Base-by-base conservation (phyloP, 2,329 filamentous ascomycete species). In the Endoconidiophora laricicola region DNA sequence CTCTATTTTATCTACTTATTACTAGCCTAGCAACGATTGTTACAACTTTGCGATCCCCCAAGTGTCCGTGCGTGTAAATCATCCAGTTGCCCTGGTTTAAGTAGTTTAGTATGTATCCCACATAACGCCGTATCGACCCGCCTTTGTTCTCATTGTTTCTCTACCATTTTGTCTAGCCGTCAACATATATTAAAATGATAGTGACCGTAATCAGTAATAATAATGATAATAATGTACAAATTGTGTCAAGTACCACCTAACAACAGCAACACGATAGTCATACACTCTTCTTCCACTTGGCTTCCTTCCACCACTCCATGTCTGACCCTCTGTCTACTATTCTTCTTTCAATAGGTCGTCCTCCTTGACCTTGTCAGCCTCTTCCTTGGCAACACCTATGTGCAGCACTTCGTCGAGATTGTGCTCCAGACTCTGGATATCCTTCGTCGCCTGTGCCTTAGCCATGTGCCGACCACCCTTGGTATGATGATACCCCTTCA, bases 401-500 rank as follows among this genome's bases (percentile, higher is more conserved):
- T 53, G 51, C 39, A 53, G 29, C 51, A 50, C 38, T 38, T 39
- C 36, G 24, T 53, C 44, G 33, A 53, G 38, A 14, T 53, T 48
- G n/a, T 44, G 22, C 18, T 53, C 51, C 1, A 36, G 45, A 18
- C 46, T 44, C 20, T 44, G 43, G 23, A 53, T 49, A 10, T 40
- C 44, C 44, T 49, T 47, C 18, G 37, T 26, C 3, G 51, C 51
- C 44, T 53, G 42, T 29, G 38, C 39, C 47, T 43, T 50, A 20
- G 51, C 47, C 51, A 53, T 53, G 42, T 53, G 51, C 22, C 51
- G 26, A 5, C 51, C 51, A 39, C 51, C 51, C 47, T 53, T 53
- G 5, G 51, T 53, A 33, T 53, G 51, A 12, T 50, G 36, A 22
- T 53, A 53, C 16, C 46, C 51, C 47, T 53, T 53, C 51, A 53